A percentile compares a stretch with the other conserved stretches of the same genome.
Conservation (phyloP, 2,329 filamentous ascomycete species). For the Diaporthe sp. region DNA sequence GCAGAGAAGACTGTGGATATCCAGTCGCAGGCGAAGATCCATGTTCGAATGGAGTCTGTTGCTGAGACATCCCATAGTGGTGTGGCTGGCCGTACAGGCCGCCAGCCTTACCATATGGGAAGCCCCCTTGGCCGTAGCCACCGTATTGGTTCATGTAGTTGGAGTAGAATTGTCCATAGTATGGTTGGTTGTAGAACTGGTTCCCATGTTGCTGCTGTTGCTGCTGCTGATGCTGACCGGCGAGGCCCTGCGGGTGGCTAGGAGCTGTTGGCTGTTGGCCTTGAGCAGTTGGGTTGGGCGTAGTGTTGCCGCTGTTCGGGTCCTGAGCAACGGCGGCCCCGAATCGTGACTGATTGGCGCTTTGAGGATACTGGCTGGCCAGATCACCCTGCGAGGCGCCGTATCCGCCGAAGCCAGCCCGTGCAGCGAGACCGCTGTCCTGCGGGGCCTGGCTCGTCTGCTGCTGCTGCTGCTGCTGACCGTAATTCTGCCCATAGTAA, state of each 20-base stretch:
- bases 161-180: slow-evolving; percentile 75
- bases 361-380: slow-evolving; percentile 79
- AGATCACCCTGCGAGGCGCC: slow-evolving; percentile 73
- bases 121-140: slow-evolving; percentile 66
- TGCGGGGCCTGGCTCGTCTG: slow-evolving; percentile 81
- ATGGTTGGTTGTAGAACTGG: slow-evolving; percentile 66
- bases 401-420: slow-evolving; percentile 79
- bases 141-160: slow-evolving; percentile 68
- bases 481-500: slow-evolving; percentile 76
- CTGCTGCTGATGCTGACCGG: slow-evolving; percentile 55
- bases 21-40: slow-evolving; percentile 64
- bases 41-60: slow-evolving; percentile 69
- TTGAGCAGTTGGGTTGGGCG: slow-evolving; percentile 82
- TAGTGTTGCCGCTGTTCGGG: slow-evolving; percentile 90
- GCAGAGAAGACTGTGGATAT: slow-evolving; percentile 66
- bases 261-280: slow-evolving; percentile 55
- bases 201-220: slow-evolving; percentile 53
- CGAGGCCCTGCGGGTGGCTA: slow-evolving; percentile 53
- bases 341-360: slow-evolving; percentile 74
- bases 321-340: slow-evolving; percentile 72
- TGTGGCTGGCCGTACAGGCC: slow-evolving; percentile 67
- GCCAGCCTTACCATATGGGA: slow-evolving; percentile 68
- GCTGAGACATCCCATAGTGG: slow-evolving; percentile 67
- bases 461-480: slow-evolving; percentile 78
- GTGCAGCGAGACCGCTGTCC: slow-evolving; percentile 56